These are phyloP conservation scores for Cytospora paraplurivora DNA, from an alignment of 2,329 filamentous ascomycete genomes.

Conservation along the genomic window DNA sequence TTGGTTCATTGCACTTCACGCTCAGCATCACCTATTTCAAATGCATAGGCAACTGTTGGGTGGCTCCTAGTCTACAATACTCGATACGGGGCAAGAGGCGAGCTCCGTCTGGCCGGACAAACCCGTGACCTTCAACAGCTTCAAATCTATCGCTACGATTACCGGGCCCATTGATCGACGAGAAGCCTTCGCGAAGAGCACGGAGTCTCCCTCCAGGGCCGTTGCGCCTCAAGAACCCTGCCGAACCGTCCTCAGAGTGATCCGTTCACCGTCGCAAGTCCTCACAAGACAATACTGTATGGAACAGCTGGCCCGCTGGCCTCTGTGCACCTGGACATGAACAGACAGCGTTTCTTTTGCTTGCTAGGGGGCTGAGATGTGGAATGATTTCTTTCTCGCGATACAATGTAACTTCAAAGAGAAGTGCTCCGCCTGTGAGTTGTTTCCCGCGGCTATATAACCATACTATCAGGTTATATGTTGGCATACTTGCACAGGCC, in stretches of 20 bases:
- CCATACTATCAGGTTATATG: not conserved
- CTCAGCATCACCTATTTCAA: slow-evolving; percentile 2
- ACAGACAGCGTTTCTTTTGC: not conserved
- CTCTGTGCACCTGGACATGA: not conserved
- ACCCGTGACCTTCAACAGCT: slow-evolving; percentile 14
- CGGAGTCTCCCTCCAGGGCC: not conserved
- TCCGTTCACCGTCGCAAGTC: not conserved
- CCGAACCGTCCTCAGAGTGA: not conserved
- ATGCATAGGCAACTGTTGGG: not conserved
- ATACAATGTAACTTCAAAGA: not conserved
- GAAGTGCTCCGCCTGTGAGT: not conserved
- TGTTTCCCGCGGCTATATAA: not conserved
- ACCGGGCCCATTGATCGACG: slow-evolving; percentile 20
- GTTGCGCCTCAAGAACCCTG: not conserved
- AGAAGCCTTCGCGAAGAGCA: slow-evolving; percentile 11
- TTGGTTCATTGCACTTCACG: slow-evolving; percentile 1
- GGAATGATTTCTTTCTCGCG: not conserved
- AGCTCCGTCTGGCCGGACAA: slow-evolving; percentile 11
- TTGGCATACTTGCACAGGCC: slow-evolving; percentile 1
- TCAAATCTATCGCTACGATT: slow-evolving; percentile 10
- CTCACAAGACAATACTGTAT: not conserved
- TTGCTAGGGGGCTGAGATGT: not conserved
- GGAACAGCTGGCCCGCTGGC: not conserved
- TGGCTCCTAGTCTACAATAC: not conserved
- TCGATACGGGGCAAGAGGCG: not conserved